Base-by-base conservation (phyloP, 2,329 filamentous ascomycete genomes). In the Trichocomaceae sp. region DNA sequence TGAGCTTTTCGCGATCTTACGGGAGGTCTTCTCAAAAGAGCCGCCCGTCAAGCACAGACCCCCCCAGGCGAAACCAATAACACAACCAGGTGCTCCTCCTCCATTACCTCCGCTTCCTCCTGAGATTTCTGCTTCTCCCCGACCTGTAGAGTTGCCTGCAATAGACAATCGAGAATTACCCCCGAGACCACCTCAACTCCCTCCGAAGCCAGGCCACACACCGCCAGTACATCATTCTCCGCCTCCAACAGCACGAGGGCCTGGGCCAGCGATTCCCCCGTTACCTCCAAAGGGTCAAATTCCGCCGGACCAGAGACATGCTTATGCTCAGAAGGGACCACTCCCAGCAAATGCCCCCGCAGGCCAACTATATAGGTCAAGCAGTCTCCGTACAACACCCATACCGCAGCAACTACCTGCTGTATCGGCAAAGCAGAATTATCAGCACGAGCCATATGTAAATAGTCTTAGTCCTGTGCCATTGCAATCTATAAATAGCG, bases 11-110 rank as follows among this genome's bases (percentile, higher is more conserved):
- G 83, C 83, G 15, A 87, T 95, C 26, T 74, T 99, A 3, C 82
- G 87, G 61, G 89, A 93, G 52, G 79, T 97, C 20, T 99, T 99
- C 67, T 86, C 90, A 37, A 95, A 95, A 72, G 93, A 99, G 65
- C 93, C 93, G 8, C 93, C 93, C 0, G 88, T 97, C 3, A 84
- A 93, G 57, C 84, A 90, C 33, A 85, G 84, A 61, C 84, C 84
- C 60, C 67, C 66, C 37, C 66, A 67, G 33, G 56, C 61, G 44
- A 68, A 64, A 56, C 63, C 62, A 41, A 20, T 20, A 22, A 49
- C 66, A 45, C 70, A 69, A 13, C 55, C 68, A 9, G 74, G 33
- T 13, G 41, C 77, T 55, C 83, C 84, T 48, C 86, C 87, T 31
- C 84, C 85, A 12, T 71, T 87, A n/a, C 87, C 87, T 57, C 87